Percentiles rank a stretch among this genome's conserved stretches.
phyloP scores from a whole-genome alignment of 2,329 filamentous ascomycete genomes.

The Xylariaceae sp. region DNA sequence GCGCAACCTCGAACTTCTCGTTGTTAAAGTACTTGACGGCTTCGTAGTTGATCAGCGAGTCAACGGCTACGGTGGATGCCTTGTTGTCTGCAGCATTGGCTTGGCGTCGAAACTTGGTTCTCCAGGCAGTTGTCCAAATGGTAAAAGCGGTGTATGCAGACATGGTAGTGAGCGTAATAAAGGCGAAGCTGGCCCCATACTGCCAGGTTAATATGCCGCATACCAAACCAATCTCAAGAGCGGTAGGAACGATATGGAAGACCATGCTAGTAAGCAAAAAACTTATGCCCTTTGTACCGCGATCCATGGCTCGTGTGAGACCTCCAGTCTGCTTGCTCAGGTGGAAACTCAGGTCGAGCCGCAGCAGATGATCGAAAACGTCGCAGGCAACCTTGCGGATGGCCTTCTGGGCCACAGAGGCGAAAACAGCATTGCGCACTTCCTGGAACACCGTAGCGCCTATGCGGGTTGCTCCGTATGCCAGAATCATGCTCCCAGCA shows the following conservation, averaged over 20 bases:
- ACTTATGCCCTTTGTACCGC: conserved; percentile 97
- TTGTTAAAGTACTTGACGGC: conserved; percentile 99
- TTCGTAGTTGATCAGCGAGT: conserved; percentile 97
- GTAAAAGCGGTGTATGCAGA: conserved; percentile 93
- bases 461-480: conserved; percentile 84
- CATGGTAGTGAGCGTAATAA: conserved; percentile 88
- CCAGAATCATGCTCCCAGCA: conserved; percentile 87
- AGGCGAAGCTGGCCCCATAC: conserved; percentile 86
- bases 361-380: conserved; percentile 85
- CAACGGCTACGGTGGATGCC: conserved; percentile 89
- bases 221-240: conserved; percentile 89
- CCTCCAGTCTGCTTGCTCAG: conserved; percentile 91
- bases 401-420: conserved; percentile 92
- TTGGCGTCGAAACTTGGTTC: conserved; percentile 91
- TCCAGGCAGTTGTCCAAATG: conserved; percentile 92
- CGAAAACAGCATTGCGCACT: conserved; percentile 91
- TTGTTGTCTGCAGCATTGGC: conserved; percentile 95
- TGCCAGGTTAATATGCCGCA: conserved; percentile 96
- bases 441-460: conserved; percentile 89
- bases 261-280: conserved; percentile 97
- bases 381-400: conserved; percentile 86
- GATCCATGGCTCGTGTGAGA: conserved; percentile 86
- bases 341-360: conserved; percentile 89
- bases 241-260: conserved; percentile 91
- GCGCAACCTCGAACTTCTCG: conserved; percentile 84